Base-by-base conservation (phyloP, 2,329 filamentous ascomycete species). In the Sporothrix sp. region DNA sequence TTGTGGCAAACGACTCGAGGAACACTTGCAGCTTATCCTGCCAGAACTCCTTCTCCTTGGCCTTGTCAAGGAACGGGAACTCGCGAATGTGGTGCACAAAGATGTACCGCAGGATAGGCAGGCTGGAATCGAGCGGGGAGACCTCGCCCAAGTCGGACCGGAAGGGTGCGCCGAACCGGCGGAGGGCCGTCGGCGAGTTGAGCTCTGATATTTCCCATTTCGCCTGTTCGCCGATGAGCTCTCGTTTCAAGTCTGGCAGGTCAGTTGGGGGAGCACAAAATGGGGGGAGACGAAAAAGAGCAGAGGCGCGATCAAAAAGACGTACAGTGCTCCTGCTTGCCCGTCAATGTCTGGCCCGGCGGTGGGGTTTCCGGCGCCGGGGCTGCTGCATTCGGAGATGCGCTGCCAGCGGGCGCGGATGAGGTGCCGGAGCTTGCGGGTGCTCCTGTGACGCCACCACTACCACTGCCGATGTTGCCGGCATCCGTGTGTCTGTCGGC, bases 21-120 rank as follows among this genome's bases (percentile, higher is more conserved):
- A 98, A 98, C 33, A 90, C 80, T 72, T 98, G 93, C 54, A 98
- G 73, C 67, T 95, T 97, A 65, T 97, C 89, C 70, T 98, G 93
- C 93, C 93, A 98, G 63, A 98, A 98, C 69, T 98, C 93, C 76
- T 97, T 95, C 76, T 98, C 93, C 62, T 81, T 85, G 20, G 93
- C 93, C 73, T 95, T 88, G 68, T 98, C 89, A 57, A 98, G 78
- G 63, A 98, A 98, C 1, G 93, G 93, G 61, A 98, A 98, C 61
- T 97, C 94, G 62, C 93, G 88, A 53, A 98, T 82, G 81, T 97
- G 90, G 64, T 97, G 85, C 50, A 97, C 93, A 64, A 98, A 98
- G 62, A 98, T 95, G 70, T 93, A 97, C 58, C 93, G 81, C 55
- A 98, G 74, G 56, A 98, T 85, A 16, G 93, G 93, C 25, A 98